Evolutionary conservation across 257 asterid genomes (phyloP).

Genomic region (Solanum pinnatisectum): DNA sequence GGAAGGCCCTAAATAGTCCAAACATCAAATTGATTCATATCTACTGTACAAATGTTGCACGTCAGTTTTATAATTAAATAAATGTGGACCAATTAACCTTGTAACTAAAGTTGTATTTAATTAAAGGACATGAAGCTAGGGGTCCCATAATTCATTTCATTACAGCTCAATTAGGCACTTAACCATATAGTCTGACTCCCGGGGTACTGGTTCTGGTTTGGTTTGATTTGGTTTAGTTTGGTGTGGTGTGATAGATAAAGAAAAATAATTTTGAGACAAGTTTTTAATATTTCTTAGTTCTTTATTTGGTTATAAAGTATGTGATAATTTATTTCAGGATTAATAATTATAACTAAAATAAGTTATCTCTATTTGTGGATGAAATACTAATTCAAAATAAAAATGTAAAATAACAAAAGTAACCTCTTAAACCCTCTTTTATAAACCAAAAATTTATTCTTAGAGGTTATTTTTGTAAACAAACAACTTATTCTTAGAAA

Average conservation of each 20-base stretch:
- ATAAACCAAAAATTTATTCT: not conserved
- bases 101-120: no score
- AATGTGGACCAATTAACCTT: not conserved
- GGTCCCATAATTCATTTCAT: not conserved
- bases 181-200: not conserved
- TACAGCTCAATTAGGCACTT: not conserved
- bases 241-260: not conserved
- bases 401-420: not conserved
- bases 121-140: not conserved
- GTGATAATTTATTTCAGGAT: not conserved
- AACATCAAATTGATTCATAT: not conserved
- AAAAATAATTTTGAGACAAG: no score
- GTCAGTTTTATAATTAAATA: not conserved
- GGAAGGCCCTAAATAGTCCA: not conserved
- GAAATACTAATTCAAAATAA: not conserved
- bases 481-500: no score
- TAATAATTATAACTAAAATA: accelerated
- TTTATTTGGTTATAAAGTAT: not conserved
- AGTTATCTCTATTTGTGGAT: no score
- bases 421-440: not conserved
- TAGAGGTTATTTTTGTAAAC: not conserved
- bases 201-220: no score
- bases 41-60: not conserved
- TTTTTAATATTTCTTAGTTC: accelerated
- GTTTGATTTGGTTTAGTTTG: no score